Base-by-base conservation (phyloP, 2,329 filamentous ascomycete genomes). In the Cadophora sp. region DNA sequence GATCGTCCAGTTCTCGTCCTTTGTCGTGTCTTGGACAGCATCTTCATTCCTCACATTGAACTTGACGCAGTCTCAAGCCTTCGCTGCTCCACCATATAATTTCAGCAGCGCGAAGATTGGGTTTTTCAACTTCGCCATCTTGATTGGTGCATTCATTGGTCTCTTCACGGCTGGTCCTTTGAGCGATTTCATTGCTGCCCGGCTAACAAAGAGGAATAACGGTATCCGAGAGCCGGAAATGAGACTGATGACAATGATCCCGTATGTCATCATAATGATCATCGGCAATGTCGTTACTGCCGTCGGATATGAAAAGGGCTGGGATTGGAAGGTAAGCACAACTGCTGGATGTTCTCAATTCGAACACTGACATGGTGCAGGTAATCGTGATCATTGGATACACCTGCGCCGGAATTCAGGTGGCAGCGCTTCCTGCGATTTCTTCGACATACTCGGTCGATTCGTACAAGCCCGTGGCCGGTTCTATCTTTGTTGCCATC, bases 401-500 rank as follows among this genome's bases (percentile, higher is more conserved):
- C 74, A 83, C 83, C 6, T 85, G 81, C 67, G 83, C 85, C 0
- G 87, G 76, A 11, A 86, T 89, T 53, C 85, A 89, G 74, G 87
- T 89, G 19, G 83, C 87, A 2, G 86, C 86, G 0, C 77, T 90
- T 4, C 87, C 87, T 0, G 82, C 85, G 12, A 89, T 90, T 65
- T 81, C 80, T 2, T 84, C 81, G 14, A 87, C 79, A 2, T 89
- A 89, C 73, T 83, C 86, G 0, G 83, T 90, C 19, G 88, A 90
- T 74, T 85, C 81, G 43, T 90, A 90, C 77, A 90, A 90, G 76
- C 86, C 87, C 0, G 84, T 89, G 2, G 83, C 87, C 0, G 87
- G 87, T 3, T 83, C 82, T 2, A 79, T 90, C 59, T 87, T 90
- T 75, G 87, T 89, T 0, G 81, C 83, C 8, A 85, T 88, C 71